Conservation (phyloP, 352 stramenopile genomes). For the Globisporangium paroecandrum region DNA sequence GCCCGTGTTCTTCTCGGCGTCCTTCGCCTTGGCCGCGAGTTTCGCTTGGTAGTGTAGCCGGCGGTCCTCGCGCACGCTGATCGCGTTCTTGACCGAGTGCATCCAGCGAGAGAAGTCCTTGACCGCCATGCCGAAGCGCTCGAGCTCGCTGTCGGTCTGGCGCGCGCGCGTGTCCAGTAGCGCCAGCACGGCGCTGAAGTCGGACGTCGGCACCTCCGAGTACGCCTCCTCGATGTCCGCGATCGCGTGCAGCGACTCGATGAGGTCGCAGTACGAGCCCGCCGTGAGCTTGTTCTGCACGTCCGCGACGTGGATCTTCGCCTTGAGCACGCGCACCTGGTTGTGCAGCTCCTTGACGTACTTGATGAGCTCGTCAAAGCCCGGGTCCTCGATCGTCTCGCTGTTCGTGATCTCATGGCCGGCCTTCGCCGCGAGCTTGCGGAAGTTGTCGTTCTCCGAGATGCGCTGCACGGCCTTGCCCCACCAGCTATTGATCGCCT, state of each 20-base stretch:
- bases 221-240: constrained; percentile 68
- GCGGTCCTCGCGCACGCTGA: constrained; percentile 77
- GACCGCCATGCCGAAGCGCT: constrained; percentile 52
- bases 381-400: constrained; percentile 62
- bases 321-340: constrained; percentile 61
- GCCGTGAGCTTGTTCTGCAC: constrained; percentile 70
- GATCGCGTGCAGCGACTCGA: constrained; percentile 65
- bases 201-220: constrained; percentile 53
- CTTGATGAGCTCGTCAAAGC: constrained; percentile 59
- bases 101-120: constrained; percentile 79
- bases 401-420: constrained; percentile 37
- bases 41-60: constrained; percentile 77
- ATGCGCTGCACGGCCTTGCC: constrained; percentile 80
- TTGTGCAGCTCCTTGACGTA: constrained; percentile 65
- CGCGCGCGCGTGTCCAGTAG: constrained; percentile 72
- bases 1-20: constrained; percentile 24
- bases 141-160: constrained; percentile 72
- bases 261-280: constrained; percentile 80
- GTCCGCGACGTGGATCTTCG: constrained; percentile 53
- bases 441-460: constrained; percentile 75
- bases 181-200: constrained; percentile 59
- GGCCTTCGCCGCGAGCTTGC: constrained; percentile 51
- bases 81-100: constrained; percentile 59
- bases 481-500: constrained; percentile 78
- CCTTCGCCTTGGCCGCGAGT: constrained; percentile 41